Conservation (phyloP, 2,329 filamentous ascomycete genomes). For the Bipolaris bicolor region DNA sequence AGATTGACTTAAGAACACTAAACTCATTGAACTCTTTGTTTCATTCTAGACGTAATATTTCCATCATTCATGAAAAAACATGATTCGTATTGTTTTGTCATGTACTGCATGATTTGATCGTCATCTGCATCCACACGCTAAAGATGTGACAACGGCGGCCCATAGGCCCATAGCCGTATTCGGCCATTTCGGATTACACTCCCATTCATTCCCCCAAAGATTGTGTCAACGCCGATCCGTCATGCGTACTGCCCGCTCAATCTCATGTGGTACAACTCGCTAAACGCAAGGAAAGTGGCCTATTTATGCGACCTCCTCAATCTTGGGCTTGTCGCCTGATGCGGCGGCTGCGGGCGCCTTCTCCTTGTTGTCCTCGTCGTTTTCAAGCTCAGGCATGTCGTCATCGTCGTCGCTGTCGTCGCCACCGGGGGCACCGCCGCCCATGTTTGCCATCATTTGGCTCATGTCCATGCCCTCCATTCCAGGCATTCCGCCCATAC, state of each 20-base stretch:
- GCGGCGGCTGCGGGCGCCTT: conserved; percentile 34
- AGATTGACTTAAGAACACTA: not conserved
- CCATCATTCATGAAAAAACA: conserved; percentile 5
- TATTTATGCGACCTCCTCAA: conserved; percentile 53
- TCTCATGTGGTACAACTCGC: conserved; percentile 15
- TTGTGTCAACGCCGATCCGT: conserved; percentile 12
- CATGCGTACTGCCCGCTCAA: conserved; percentile 11
- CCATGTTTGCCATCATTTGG: conserved; percentile 45
- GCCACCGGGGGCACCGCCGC: conserved; percentile 40
- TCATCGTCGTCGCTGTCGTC: conserved; percentile 61
- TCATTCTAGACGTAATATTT: too few species aligned
- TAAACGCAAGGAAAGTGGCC: conserved; percentile 20
- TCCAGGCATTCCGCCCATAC: conserved; percentile 52
- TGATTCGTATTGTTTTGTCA: conserved; percentile 22
- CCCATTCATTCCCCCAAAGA: conserved; percentile 7
- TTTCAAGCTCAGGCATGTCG: conserved; percentile 78
- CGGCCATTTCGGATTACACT: conserved; percentile 12
- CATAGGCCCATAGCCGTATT: conserved; percentile 2
- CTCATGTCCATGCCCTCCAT: conserved; percentile 40
- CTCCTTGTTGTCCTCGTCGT: conserved; percentile 39
- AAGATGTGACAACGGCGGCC: conserved; percentile 4
- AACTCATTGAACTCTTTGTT: not conserved
- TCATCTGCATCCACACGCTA: conserved; percentile 20
- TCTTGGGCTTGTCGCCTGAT: conserved; percentile 50
- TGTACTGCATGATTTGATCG: conserved; percentile 22